phyloP scores from a whole-genome alignment of 2,329 filamentous ascomycete species.

The Colletotrichum chrysophilum region DNA sequence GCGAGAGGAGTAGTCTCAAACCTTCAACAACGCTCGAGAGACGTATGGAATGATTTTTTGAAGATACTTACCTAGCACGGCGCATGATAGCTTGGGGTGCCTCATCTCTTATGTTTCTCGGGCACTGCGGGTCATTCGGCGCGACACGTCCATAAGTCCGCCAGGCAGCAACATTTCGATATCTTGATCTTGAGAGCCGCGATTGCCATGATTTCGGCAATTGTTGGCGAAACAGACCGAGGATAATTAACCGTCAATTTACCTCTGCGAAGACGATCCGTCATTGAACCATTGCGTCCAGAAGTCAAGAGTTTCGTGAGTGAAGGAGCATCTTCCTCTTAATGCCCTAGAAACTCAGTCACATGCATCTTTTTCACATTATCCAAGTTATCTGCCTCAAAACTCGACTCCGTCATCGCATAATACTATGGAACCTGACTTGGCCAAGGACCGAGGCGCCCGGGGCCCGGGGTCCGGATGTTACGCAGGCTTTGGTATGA shows the following conservation, averaged over 20 bases:
- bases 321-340: too few relatives aligned
- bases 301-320: neutral
- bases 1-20: neutral
- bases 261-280: rapidly evolving
- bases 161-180: neutral
- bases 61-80: rapidly evolving
- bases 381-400: too few relatives aligned
- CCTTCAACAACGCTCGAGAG: rapidly evolving
- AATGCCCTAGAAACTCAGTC: too few relatives aligned
- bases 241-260: too few relatives aligned
- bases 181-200: neutral
- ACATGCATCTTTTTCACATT: too few relatives aligned
- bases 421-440: too few relatives aligned
- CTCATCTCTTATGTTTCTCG: neutral
- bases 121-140: neutral
- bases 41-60: neutral
- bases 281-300: rapidly evolving
- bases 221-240: neutral
- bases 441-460: too few relatives aligned
- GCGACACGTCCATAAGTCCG: neutral
- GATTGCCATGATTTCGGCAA: too few relatives aligned
- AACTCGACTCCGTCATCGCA: too few relatives aligned
- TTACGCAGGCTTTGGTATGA: too few relatives aligned
- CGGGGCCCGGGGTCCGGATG: too few relatives aligned
- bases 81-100: neutral